Percentiles rank a stretch among this genome's conserved stretches.
phyloP scores from a whole-genome alignment of 2,329 filamentous ascomycete genomes.

The Fusarium albidum region DNA sequence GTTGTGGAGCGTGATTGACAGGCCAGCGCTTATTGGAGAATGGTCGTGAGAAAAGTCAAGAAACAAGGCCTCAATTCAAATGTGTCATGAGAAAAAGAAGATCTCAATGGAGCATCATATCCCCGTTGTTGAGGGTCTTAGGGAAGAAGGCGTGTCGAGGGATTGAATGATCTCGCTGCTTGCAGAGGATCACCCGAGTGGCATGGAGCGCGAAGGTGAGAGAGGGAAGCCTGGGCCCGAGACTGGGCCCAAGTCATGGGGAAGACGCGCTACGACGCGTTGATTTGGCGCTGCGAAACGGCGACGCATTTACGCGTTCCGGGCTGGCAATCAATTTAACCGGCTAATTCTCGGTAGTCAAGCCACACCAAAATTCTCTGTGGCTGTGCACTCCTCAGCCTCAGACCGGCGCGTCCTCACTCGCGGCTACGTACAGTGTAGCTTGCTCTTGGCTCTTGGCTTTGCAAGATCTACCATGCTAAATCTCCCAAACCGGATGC shows the following conservation, averaged over 20 bases:
- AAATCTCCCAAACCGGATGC: conserved; percentile 25
- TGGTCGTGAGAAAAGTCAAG: conserved; percentile 19
- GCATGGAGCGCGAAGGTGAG: conserved; percentile 27
- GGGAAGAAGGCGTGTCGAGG: conserved; percentile 1
- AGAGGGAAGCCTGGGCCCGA: conserved; percentile 27
- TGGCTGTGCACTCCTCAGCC: conserved; percentile 35
- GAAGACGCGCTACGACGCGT: conserved; percentile 46
- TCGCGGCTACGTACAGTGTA: conserved; percentile 30
- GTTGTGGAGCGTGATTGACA: conserved; percentile 1
- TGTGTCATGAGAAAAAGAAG: conserved; percentile 2
- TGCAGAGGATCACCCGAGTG: conserved; percentile 19
- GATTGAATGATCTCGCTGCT: conserved; percentile 13
- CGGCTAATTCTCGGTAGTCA: conserved; percentile 31
- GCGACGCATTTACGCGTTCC: conserved; percentile 34
- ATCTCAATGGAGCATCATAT: conserved; percentile 10
- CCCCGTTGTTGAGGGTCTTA: background rate
- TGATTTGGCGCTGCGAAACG: conserved; percentile 40
- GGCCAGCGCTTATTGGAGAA: conserved; percentile 11
- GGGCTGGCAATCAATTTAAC: conserved; percentile 1
- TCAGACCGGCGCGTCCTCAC: conserved; percentile 12
- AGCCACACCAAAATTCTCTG: conserved; percentile 9
- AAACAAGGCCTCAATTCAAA: conserved; percentile 10
- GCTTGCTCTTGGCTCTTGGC: conserved; percentile 25
- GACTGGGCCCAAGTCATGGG: conserved; percentile 9
- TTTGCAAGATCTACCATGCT: conserved; percentile 26